Evolutionary conservation across 345 rosid genomes (phyloP).

Genomic region (Limnanthes douglasii): DNA sequence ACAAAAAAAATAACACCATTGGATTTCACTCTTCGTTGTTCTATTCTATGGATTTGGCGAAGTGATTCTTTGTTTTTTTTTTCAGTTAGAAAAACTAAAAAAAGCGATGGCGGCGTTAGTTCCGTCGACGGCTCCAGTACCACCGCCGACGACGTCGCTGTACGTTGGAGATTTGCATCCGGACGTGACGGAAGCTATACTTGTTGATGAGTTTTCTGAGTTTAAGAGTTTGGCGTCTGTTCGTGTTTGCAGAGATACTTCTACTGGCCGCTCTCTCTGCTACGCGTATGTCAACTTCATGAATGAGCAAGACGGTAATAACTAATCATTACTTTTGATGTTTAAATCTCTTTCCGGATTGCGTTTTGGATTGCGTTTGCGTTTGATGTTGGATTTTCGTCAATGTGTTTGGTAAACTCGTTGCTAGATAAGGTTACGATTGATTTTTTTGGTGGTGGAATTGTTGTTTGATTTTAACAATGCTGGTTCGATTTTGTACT

Average conservation of each 20-base stretch:
- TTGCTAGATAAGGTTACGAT: no score
- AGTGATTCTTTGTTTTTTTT: no score
- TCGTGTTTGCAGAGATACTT: conserved; percentile 46
- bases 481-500: no score
- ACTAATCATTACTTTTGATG: not conserved
- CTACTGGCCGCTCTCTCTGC: conserved; percentile 51
- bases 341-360: not conserved
- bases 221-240: conserved; percentile 54
- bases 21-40: no score
- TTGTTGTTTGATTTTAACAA: no score
- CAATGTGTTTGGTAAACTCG: no score
- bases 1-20: no score
- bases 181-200: conserved; percentile 32
- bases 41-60: no score
- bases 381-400: not conserved
- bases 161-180: conserved; percentile 72
- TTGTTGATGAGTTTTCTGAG: conserved; percentile 38
- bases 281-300: conserved; percentile 78
- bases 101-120: conserved; percentile 30
- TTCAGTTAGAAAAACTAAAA: no score
- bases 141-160: conserved; percentile 28
- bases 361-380: not conserved
- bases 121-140: conserved; percentile 16
- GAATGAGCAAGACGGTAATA: conserved; percentile 38
- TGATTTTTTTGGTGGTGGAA: no score